A percentile compares a stretch with the other conserved stretches of the same genome.
Evolutionary conservation across 768 basidiomycete species (phyloP).

Genomic region (Strobilomyces dryophilus): DNA sequence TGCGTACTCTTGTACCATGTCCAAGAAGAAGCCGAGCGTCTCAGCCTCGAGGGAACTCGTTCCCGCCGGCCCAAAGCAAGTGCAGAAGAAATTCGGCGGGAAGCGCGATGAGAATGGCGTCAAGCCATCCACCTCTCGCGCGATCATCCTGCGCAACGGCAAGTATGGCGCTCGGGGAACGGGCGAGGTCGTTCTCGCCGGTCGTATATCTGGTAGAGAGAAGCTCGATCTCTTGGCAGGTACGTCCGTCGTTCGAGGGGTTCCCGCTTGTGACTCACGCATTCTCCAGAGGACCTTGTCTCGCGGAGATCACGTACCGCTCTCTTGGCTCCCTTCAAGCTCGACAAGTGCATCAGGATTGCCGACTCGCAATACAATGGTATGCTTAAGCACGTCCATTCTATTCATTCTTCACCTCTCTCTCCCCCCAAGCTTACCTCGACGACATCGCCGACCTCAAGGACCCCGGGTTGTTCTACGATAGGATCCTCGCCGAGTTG

Average conservation of each 20-base stretch:
- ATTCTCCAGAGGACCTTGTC: constrained; percentile 59
- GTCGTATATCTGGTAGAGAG: constrained; percentile 68
- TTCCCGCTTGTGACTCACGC: background rate
- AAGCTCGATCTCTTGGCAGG: constrained; percentile 79
- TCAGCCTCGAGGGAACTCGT: constrained; percentile 42
- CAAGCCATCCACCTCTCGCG: constrained; percentile 65
- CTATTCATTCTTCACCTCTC: constrained; percentile 4
- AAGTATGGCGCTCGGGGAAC: constrained; percentile 70
- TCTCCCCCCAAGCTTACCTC: constrained; percentile 47
- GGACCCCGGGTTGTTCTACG: constrained; percentile 60
- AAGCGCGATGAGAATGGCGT: constrained; percentile 49
- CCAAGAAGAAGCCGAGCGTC: constrained; percentile 30
- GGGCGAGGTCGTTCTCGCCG: constrained; percentile 57
- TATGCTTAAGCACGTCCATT: constrained; percentile 29
- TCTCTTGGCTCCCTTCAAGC: constrained; percentile 57
- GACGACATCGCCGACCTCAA: constrained; percentile 67
- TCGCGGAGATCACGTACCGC: constrained; percentile 50
- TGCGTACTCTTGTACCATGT: constrained; percentile 12
- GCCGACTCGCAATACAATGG: constrained; percentile 73
- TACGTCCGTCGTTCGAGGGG: constrained; percentile 20
- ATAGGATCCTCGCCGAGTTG: constrained; percentile 55
- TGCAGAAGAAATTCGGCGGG: constrained; percentile 32
- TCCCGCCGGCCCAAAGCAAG: constrained; percentile 49
- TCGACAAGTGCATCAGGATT: constrained; percentile 60
- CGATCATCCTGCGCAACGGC: constrained; percentile 69